Evolutionary conservation across 305 asterid genomes (phyloP), one percentile per base, ranked within the genome.

Genomic region (Ruellia speciosa): DNA sequence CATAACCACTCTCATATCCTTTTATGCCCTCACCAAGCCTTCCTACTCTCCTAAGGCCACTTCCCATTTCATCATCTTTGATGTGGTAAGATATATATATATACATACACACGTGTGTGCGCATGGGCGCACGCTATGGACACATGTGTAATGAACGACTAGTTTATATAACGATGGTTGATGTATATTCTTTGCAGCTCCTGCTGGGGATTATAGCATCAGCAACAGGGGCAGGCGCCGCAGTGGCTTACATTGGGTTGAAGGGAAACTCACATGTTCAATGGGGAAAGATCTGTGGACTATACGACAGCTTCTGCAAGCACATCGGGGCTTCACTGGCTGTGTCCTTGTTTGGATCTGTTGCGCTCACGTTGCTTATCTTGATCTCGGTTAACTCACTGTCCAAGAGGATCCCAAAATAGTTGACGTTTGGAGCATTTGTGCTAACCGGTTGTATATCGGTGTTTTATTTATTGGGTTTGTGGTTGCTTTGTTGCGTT

Each of bases 381-480:
- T 17, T 79, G 59, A 70, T 83, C 49, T 81, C 94, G 2, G 20
- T 83, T 17, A 57, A 64, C 46, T 76, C 87, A 54, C 71, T 88
- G 64, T 76, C 95, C 18, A 79, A 73, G 72, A 85, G 66, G 68
- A 79, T 85, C 47, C 82, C 89, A 0, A 76, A 68, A 54, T 76
- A 69, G 73, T 60, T 13, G 47, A 4, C 14, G 49, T 4, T 43
- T 13, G 49, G 11, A 11, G 41, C 11, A 7, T 37, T 37, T 37
- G 2, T 4, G 31, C 31, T 2, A 24, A 24, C 31, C 31, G 4
- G 31, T 24, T 24, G 2, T 24, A 24, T 1, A 24, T 24, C 4
- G 31, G 31, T 24, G 31, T 24, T 24, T 24, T 24, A 24, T 24
- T 24, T 24, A 24, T 24, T 24, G 31, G 2, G 31, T 24, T 24